phyloP scores from a whole-genome alignment of 2,329 filamentous ascomycete genomes.

The Monilinia aucupariae region DNA sequence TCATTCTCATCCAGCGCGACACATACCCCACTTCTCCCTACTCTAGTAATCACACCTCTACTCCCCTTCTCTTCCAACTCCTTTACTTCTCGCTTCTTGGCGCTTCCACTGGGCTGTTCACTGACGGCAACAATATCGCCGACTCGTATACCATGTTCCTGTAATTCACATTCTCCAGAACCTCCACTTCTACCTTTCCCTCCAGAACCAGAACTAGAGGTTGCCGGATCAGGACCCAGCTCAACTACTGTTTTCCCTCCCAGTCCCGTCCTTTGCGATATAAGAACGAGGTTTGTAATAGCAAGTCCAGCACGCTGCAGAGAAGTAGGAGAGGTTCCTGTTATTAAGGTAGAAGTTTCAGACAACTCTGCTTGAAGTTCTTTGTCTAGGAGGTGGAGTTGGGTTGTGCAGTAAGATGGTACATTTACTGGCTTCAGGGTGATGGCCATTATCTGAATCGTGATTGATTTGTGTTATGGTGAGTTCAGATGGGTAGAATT shows the following conservation, averaged over 20 bases:
- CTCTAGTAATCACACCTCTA: conserved; percentile 64
- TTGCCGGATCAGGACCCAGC: conserved; percentile 66
- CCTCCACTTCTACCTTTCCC: conserved; percentile 10
- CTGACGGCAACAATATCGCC: conserved; percentile 74
- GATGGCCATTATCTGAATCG: conserved; percentile 21
- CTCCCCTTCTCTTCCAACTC: conserved; percentile 64
- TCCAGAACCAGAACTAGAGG: conserved; percentile 31
- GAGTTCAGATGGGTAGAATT: neutral
- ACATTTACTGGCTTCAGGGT: conserved; percentile 50
- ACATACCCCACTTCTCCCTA: conserved; percentile 52
- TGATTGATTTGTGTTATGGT: neutral
- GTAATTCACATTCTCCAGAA: conserved; percentile 49
- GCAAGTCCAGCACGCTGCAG: conserved; percentile 75
- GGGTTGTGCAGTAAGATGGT: conserved; percentile 61
- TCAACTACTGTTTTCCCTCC: conserved; percentile 89
- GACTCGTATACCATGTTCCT: conserved; percentile 68
- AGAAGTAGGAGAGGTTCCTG: conserved; percentile 59
- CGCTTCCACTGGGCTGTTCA: conserved; percentile 65
- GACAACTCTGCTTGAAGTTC: conserved; percentile 69
- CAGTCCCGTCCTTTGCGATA: conserved; percentile 76
- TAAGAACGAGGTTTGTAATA: conserved; percentile 67
- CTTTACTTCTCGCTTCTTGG: conserved; percentile 57
- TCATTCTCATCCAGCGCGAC: conserved; percentile 64
- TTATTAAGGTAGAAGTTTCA: conserved; percentile 63
- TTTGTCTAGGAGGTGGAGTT: conserved; percentile 62